Percentiles rank a stretch among this genome's conserved stretches.
Conservation (phyloP, 345 rosid species). For the Geranium rotundifolium region DNA sequence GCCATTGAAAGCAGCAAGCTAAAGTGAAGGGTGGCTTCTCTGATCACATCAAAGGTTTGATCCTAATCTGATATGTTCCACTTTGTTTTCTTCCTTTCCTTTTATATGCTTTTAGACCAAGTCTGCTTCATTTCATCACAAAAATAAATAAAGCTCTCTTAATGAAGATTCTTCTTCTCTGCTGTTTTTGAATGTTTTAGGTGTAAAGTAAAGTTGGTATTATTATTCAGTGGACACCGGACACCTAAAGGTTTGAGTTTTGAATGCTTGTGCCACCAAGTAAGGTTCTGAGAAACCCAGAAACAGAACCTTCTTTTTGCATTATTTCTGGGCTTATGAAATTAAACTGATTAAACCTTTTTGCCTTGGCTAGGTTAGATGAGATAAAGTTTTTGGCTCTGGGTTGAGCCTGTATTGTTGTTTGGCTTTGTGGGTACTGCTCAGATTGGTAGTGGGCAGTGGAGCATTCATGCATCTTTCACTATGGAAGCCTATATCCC, state of each 20-base stretch:
- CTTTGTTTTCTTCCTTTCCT: constrained; percentile 10
- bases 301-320: no score
- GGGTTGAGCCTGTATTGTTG: constrained; percentile 6
- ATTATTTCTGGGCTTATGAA: constrained; percentile 15
- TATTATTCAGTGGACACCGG: constrained; percentile 8
- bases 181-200: constrained; percentile 27
- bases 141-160: constrained; percentile 7
- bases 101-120: constrained; percentile 7
- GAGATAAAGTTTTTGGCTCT: constrained; percentile 8
- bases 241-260: constrained; percentile 7
- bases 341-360: constrained; percentile 4
- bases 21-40: constrained; percentile 24
- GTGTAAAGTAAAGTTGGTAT: constrained; percentile 18
- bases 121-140: neutral
- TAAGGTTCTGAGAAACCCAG: constrained; percentile 13
- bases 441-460: neutral
- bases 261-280: neutral
- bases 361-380: constrained; percentile 3
- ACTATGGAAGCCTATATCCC: constrained; percentile 73
- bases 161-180: constrained; percentile 15
- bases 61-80: constrained; percentile 9
- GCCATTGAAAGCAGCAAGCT: constrained; percentile 16
- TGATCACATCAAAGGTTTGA: constrained; percentile 30
- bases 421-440: constrained; percentile 5
- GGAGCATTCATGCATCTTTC: constrained; percentile 61